Evolutionary conservation across 495 filamentous ascomycete species (phyloP).

Genomic region (Paragyromitra xinjiangensis): DNA sequence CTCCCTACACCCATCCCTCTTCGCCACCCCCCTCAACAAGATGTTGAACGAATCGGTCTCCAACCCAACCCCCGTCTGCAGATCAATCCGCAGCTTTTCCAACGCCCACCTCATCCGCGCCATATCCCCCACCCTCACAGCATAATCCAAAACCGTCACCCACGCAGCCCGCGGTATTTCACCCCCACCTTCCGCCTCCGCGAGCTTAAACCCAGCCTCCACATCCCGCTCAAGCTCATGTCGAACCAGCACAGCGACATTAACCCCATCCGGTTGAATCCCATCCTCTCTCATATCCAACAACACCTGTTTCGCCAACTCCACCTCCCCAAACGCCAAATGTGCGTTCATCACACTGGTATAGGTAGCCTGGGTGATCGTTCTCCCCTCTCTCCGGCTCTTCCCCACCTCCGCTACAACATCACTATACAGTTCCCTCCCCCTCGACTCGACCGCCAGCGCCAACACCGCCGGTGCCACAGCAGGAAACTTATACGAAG

Average conservation of each 20-base stretch:
- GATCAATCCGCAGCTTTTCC: constrained; percentile 18
- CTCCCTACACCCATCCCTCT: constrained; percentile 8
- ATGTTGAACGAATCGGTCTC: constrained; percentile 47
- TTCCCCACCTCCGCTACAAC: neutral
- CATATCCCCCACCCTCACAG: neutral
- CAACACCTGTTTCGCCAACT: constrained; percentile 24
- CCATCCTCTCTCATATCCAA: constrained; percentile 25
- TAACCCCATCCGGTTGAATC: constrained; percentile 17
- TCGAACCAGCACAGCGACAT: constrained; percentile 32
- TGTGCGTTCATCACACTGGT: constrained; percentile 49
- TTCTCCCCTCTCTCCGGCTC: neutral
- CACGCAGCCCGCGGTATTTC: constrained; percentile 40
- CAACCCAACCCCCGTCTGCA: constrained; percentile 22
- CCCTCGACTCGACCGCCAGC: constrained; percentile 20
- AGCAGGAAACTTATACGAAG: constrained; percentile 13
- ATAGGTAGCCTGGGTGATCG: constrained; percentile 14
- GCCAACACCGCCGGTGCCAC: constrained; percentile 37
- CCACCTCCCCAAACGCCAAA: constrained; percentile 30
- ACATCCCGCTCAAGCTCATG: constrained; percentile 38
- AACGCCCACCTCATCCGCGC: constrained; percentile 37
- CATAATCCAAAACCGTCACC: constrained; percentile 32
- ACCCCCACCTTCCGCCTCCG: constrained; percentile 10
- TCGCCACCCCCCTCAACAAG: constrained; percentile 34
- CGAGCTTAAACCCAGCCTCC: constrained; percentile 36
- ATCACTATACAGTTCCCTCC: constrained; percentile 1